Conservation (phyloP, 176 grass and related monocot genomes). For the Microstegium vimineum region DNA sequence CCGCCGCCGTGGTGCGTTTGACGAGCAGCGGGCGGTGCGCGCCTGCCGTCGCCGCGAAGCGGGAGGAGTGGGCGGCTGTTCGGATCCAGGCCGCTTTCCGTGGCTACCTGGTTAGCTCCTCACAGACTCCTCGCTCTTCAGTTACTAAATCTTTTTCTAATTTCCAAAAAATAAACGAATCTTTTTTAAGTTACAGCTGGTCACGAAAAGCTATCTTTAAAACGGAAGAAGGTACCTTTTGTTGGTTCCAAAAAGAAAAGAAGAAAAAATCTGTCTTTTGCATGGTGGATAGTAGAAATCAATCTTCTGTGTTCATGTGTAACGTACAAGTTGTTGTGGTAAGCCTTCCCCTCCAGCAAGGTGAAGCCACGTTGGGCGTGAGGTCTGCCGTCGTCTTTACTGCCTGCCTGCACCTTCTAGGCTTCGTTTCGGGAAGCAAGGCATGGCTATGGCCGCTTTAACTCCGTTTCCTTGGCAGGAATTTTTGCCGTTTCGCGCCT, state of each 20-base stretch:
- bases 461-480: slow-evolving; percentile 4
- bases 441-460: slow-evolving; percentile 29
- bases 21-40: slow-evolving; percentile 60
- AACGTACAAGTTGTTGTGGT: background rate
- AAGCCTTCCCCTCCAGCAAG: background rate
- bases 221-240: background rate
- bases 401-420: slow-evolving; percentile 10
- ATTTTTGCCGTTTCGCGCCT: slow-evolving; percentile 25
- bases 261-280: slow-evolving; percentile 1
- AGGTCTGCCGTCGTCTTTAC: slow-evolving; percentile 28
- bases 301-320: background rate
- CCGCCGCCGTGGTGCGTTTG: slow-evolving; percentile 68
- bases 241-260: background rate
- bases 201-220: background rate
- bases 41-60: slow-evolving; percentile 15
- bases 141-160: slow-evolving; percentile 6
- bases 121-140: background rate
- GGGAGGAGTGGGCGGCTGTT: slow-evolving; percentile 62
- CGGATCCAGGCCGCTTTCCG: slow-evolving; percentile 89
- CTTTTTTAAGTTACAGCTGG: background rate
- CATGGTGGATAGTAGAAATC: slow-evolving; percentile 11
- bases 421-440: slow-evolving; percentile 41
- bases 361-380: background rate
- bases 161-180: background rate
- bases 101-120: slow-evolving; percentile 74